Evolutionary conservation across 2,329 filamentous ascomycete species (phyloP), one percentile per base, ranked within the genome.

Genomic region (Neoarthrinium moseri): DNA sequence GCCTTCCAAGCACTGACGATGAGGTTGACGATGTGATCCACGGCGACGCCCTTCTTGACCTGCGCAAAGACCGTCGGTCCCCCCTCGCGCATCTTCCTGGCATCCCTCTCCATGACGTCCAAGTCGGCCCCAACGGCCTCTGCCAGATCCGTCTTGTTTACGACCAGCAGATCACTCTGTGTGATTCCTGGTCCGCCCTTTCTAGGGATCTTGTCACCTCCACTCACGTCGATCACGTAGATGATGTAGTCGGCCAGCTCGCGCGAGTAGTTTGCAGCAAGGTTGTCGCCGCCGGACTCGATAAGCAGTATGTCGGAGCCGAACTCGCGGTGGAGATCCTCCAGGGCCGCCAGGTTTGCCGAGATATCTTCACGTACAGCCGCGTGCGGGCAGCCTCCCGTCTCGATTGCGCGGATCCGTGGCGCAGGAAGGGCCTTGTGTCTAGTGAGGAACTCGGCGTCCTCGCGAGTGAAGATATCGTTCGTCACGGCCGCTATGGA

Each of bases 101-200:
- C 87, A 70, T 97, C 94, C 47, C 91, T 74, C 72, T 97, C 94
- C 94, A 99, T 99, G 34, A 99, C 89, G 17, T 71, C 78, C 56
- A 99, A 65, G 67, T 97, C 94, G 0, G 94, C 94, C 12, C 94
- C 94, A 20, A 99, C 85, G 5, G 88, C 82, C 69, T 91, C 86
- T 1, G 94, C 91, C 54, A 99, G 68, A 70, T 99, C 94, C 35
- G 91, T 96, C 83, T 99, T 99, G 70, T 99, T 99, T 42, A 99
- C 89, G 17, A 99, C 80, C 53, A 99, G 70, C 66, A 99, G 66
- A 62, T 99, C 94, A 58, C 88, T 94, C 72, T 96, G 92, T 5
- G 94, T 99, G 65, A 99, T 99, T 2, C 94, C 94, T 0, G 94
- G 94, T 0, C 94, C 94, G 22, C 94, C 94, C 73, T 99, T 99